Evolutionary conservation across 768 basidiomycete genomes (phyloP).

Genomic region (Pleurotus giganteus): DNA sequence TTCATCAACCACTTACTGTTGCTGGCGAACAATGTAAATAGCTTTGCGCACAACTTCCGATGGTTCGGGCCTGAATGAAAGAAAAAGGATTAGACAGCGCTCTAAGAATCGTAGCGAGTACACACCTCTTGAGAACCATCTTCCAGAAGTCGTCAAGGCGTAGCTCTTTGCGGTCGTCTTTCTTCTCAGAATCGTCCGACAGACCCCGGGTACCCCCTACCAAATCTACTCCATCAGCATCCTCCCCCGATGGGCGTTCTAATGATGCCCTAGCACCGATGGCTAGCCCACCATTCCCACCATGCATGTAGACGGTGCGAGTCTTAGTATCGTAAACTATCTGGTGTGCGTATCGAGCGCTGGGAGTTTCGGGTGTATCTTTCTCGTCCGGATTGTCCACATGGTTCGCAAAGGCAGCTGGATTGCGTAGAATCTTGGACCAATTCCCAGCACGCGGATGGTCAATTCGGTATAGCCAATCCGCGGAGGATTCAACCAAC

Average conservation of each 20-base stretch:
- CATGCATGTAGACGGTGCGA: constrained; percentile 65
- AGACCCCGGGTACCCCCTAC: constrained; percentile 12
- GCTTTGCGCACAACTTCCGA: constrained; percentile 66
- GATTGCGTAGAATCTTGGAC: constrained; percentile 52
- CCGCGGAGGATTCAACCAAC: constrained; percentile 46
- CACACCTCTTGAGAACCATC: constrained; percentile 66
- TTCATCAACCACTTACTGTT: constrained; percentile 53
- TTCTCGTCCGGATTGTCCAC: constrained; percentile 11
- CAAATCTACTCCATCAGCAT: constrained; percentile 19
- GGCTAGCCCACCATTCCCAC: constrained; percentile 64
- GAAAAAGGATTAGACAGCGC: neutral
- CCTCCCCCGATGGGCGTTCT: constrained; percentile 8
- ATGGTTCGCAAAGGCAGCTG: constrained; percentile 10
- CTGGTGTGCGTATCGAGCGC: constrained; percentile 75
- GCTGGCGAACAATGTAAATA: constrained; percentile 62
- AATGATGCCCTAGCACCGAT: neutral
- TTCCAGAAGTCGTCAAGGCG: constrained; percentile 79
- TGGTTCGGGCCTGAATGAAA: constrained; percentile 46
- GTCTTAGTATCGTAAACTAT: constrained; percentile 66
- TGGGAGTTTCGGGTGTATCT: constrained; percentile 37
- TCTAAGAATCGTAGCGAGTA: neutral
- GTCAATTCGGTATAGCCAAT: constrained; percentile 70
- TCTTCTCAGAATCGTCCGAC: constrained; percentile 14
- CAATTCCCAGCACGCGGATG: constrained; percentile 56
- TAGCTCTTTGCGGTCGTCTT: constrained; percentile 34